Evolutionary conservation across 2,329 filamentous ascomycete species (phyloP).

Genomic region (Aquanectria penicillioides): DNA sequence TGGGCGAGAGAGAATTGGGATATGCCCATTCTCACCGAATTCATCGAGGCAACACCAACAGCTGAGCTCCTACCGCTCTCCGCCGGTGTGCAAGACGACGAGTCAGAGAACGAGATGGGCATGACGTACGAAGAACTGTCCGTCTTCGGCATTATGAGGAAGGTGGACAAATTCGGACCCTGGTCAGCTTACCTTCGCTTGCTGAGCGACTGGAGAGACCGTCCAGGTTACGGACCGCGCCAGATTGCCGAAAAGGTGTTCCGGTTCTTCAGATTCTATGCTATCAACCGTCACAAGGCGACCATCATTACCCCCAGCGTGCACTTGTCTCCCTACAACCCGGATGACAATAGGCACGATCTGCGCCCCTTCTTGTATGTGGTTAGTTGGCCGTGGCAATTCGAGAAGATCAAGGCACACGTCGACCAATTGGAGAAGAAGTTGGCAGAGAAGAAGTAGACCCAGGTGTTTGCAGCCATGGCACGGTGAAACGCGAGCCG

Average conservation of each 20-base stretch:
- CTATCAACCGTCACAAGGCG: constrained; percentile 73
- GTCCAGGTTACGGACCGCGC: constrained; percentile 42
- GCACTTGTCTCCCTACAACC: constrained; percentile 50
- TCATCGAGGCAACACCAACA: constrained; percentile 67
- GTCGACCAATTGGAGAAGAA: constrained; percentile 46
- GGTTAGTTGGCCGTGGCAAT: constrained; percentile 52
- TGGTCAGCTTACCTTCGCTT: constrained; percentile 52
- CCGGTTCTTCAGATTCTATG: constrained; percentile 59
- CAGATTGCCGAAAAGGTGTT: constrained; percentile 56
- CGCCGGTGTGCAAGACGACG: constrained; percentile 51
- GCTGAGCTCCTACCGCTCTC: constrained; percentile 60
- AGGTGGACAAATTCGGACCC: constrained; percentile 53
- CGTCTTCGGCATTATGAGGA: constrained; percentile 43
- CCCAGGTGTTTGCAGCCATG: too few species aligned
- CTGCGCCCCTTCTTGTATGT: constrained; percentile 54
- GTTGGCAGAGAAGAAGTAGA: too few species aligned
- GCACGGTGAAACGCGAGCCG: too few species aligned
- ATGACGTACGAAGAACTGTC: constrained; percentile 55
- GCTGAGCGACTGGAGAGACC: constrained; percentile 49
- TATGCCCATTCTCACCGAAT: constrained; percentile 70
- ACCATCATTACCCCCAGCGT: constrained; percentile 68
- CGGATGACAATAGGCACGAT: constrained; percentile 50
- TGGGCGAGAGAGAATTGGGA: constrained; percentile 66
- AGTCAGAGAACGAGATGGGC: constrained; percentile 52
- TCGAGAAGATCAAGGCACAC: constrained; percentile 52